Conservation (phyloP, 2,329 filamentous ascomycete genomes). For the Lasiodiplodia citricola region DNA sequence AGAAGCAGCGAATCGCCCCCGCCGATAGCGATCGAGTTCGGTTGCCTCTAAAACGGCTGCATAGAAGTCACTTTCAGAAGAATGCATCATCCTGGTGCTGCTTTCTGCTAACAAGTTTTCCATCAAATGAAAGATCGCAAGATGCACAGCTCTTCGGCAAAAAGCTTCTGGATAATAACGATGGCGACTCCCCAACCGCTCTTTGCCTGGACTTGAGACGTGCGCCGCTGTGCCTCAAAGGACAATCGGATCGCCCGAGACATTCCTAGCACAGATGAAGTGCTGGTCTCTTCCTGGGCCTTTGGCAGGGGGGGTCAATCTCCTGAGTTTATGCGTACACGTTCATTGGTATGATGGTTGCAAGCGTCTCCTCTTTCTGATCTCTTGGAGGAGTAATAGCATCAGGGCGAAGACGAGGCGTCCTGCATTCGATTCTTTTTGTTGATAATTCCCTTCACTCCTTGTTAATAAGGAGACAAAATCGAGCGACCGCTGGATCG, state of each 20-base stretch:
- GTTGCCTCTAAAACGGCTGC: neutral
- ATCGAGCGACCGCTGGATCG: conserved; percentile 19
- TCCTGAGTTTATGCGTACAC: neutral
- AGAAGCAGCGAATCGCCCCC: neutral
- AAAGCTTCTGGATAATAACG: neutral
- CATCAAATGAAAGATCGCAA: neutral
- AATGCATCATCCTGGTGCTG: neutral
- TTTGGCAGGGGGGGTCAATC: neutral
- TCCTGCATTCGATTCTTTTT: conserved; percentile 19
- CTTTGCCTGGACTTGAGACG: neutral
- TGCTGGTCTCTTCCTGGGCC: neutral
- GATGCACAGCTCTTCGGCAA: neutral
- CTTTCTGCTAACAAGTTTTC: neutral
- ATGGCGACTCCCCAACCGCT: neutral
- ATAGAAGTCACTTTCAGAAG: neutral
- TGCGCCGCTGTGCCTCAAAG: neutral
- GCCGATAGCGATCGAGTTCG: neutral
- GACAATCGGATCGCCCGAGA: neutral
- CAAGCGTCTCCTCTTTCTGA: neutral
- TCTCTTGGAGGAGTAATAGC: neutral
- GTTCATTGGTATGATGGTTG: too few relatives aligned
- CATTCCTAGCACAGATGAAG: neutral
- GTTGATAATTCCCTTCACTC: neutral
- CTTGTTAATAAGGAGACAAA: neutral
- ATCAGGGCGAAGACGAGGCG: neutral